These are phyloP conservation scores for Gynochthodes officinalis DNA, from an alignment of 257 asterid species.

Conservation along the genomic window DNA sequence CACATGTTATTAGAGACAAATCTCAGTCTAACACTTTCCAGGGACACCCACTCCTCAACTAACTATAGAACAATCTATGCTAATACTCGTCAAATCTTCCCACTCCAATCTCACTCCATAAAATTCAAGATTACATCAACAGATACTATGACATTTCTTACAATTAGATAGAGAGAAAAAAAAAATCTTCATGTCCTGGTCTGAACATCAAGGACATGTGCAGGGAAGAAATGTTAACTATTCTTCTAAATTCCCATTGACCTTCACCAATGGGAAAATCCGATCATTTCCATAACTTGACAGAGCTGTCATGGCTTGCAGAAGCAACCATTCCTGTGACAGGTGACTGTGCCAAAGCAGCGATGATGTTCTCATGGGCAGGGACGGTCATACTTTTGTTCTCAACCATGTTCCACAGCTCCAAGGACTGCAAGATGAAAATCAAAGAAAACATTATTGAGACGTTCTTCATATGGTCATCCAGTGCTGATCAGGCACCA, in stretches of 20 bases:
- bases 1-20: not conserved
- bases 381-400: conserved; percentile 81
- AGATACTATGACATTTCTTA: not conserved
- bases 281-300: conserved; percentile 83
- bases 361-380: conserved; percentile 75
- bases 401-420: conserved; percentile 91
- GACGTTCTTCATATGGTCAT: not conserved
- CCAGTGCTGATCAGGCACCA: not conserved
- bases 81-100: conserved; percentile 10
- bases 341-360: conserved; percentile 84
- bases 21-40: not conserved
- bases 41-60: not conserved
- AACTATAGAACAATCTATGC: conserved; percentile 5
- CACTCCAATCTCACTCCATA: not conserved
- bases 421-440: conserved; percentile 57
- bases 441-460: not conserved
- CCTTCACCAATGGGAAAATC: not conserved
- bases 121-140: not conserved
- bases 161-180: not conserved
- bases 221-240: not conserved
- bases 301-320: conserved; percentile 90
- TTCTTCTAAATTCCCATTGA: not conserved
- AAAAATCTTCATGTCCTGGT: not conserved
- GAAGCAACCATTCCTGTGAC: conserved; percentile 88
- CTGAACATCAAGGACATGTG: not conserved